Evolutionary conservation across 108 stramenopile species (phyloP), one percentile per base, ranked within the genome.

Genomic region (Cyclotella choctawhatcheeana): DNA sequence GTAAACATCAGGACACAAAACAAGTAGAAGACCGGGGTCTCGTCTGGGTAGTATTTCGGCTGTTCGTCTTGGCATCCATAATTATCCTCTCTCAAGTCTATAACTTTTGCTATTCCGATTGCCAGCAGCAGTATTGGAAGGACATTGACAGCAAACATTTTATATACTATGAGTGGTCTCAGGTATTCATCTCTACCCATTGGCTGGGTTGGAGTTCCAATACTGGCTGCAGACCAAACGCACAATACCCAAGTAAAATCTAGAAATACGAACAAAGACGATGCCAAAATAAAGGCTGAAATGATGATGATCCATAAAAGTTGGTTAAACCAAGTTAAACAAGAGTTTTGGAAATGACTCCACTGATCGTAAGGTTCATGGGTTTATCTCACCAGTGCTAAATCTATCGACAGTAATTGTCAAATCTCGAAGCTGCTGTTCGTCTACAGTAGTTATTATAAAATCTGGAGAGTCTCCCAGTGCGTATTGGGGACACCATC

Each of bases 401-500:
- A 47, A 73, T 16, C 0, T 18, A 32, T 24, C 16, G 10, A 43
- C 30, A 0, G 63, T 65, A 24, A 73, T 45, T 31, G 34, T 48
- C 20, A 44, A 30, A 17, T 37, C 22, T 0, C 22, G 25, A 12
- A 25, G 18, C 0, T 31, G n/a, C 2, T 32, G 2, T 18, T 55
- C 1, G 31, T 35, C 30, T n/a, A 65, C 55, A 12, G 72, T 73
- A 1, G n/a, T 10, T 2, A 58, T 14, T 7, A 73, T 6, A 21
- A 56, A 45, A 35, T 55, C 32, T 0, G 21, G 5, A 21, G 43
- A 54, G 2, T 10, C 30, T 0, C n/a, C 44, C 10, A 45, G 25
- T 4, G 30, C n/a, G 44, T 47, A 73, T 53, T 73, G 72, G 18
- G 63, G 63, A 21, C 76, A 77, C 76, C 76, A 77, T 31, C 7